Evolutionary conservation across 257 asterid species (phyloP), one percentile per base, ranked within the genome.

Genomic region (Leptodermis oblonga): DNA sequence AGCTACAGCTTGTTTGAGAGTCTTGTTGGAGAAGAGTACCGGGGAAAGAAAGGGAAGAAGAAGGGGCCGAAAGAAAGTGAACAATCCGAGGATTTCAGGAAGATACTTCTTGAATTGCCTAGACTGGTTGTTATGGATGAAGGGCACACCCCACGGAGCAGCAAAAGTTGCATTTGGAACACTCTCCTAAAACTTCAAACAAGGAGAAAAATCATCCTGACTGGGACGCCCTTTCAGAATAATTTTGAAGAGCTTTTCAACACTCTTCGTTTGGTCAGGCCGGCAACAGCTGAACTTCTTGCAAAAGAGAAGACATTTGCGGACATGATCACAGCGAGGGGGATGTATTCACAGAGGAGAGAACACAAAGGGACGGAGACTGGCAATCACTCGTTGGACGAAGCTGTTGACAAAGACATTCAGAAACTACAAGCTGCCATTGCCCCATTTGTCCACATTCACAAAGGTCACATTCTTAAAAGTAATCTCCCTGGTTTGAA

Each of bases 141-240:
- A 69, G 96, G 96, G 5, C 95, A 88, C 71, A 86, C 83, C 22
- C 86, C 92, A 23, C 83, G 95, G 6, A 88, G 79, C 28, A 48
- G 66, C 15, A 67, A 62, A 42, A 86, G 87, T 52, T 78, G 74
- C 69, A 81, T 86, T 22, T 86, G 90, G 92, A 86, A 82, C 13
- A 82, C 74, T 11, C 74, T 86, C 22, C 66, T 48, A 9, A 80
- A 79, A 56, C 80, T 88, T 28, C 33, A 73, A 46, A 83, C 89
- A 0, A 69, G 70, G 17, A 84, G 79, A 64, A 78, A 85, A 39
- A 79, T 88, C 42, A 82, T 88, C 64, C 90, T 88, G 20, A 84
- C 96, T 15, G 96, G 90, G 59, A 88, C 92, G 53, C 96, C 90
- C 10, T 88, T 88, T 73, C 92, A 86, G 37, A 88, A 88, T 70